Evolutionary conservation across 2,329 filamentous ascomycete species (phyloP).

Genomic region (Aspergillus sp.): DNA sequence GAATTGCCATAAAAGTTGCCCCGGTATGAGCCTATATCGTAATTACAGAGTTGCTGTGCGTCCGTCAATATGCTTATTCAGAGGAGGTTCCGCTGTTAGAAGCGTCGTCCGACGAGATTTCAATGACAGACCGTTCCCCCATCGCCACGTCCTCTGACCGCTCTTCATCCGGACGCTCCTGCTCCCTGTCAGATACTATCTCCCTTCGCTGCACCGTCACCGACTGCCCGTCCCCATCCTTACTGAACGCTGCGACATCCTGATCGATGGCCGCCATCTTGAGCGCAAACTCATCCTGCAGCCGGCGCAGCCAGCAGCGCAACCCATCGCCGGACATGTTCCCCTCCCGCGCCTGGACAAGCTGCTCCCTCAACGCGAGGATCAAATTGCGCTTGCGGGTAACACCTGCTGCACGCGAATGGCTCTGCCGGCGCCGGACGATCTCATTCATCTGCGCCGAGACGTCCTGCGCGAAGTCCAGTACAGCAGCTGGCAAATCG

Average conservation of each 20-base stretch:
- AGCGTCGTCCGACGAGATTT: background rate
- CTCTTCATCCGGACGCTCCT: background rate
- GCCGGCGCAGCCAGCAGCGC: conserved; percentile 59
- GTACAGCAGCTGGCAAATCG: conserved; percentile 65
- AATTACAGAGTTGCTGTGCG: too few species aligned
- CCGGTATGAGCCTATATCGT: too few species aligned
- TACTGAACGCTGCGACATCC: conserved; percentile 19
- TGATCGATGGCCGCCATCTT: conserved; percentile 66
- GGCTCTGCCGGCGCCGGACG: conserved; percentile 57
- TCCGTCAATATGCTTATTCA: background rate
- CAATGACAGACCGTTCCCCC: background rate
- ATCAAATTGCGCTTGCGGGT: conserved; percentile 69
- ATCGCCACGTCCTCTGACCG: background rate
- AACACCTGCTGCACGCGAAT: conserved; percentile 57
- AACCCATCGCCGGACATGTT: conserved; percentile 64
- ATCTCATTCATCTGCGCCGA: conserved; percentile 60
- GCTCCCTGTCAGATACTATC: background rate
- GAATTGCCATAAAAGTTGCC: background rate
- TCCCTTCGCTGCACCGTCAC: background rate
- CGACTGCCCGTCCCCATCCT: conserved; percentile 7
- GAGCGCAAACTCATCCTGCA: conserved; percentile 72
- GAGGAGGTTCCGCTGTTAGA: background rate
- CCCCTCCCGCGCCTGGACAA: conserved; percentile 65
- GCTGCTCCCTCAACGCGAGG: conserved; percentile 67
- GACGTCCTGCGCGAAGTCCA: conserved; percentile 66